Evolutionary conservation across 805 yeast genomes (phyloP).

Genomic region (Ogataea chonburiensis): DNA sequence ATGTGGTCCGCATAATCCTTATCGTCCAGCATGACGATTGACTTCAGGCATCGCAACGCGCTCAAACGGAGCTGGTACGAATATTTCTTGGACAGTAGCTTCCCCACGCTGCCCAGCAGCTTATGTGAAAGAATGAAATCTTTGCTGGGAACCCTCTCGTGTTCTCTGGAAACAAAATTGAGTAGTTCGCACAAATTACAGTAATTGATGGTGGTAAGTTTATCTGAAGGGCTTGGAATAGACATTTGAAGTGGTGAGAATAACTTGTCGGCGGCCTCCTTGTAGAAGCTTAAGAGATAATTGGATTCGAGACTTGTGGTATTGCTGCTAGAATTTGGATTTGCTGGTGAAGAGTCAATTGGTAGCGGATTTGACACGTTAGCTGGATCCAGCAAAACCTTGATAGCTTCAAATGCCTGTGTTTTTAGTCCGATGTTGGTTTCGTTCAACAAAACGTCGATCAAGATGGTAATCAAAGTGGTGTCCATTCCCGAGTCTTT

Average conservation of each 20-base stretch:
- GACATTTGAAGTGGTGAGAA: constrained; percentile 27
- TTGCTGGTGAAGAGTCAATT: constrained; percentile 17
- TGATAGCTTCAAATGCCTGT: constrained; percentile 82
- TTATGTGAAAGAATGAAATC: constrained; percentile 62
- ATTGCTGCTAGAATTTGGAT: constrained; percentile 14
- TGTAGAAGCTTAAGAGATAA: constrained; percentile 62
- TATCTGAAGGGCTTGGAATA: constrained; percentile 2
- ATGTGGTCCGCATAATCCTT: constrained; percentile 56
- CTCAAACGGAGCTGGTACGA: constrained; percentile 59
- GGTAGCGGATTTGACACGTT: constrained; percentile 16
- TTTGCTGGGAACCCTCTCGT: constrained; percentile 55
- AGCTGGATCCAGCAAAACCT: constrained; percentile 64
- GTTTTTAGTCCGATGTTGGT: constrained; percentile 69
- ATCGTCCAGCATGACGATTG: constrained; percentile 61
- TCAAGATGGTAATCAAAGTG: constrained; percentile 47
- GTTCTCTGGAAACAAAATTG: constrained; percentile 64
- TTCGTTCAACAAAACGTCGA: constrained; percentile 61
- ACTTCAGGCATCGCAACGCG: constrained; percentile 66
- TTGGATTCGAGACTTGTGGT: constrained; percentile 8
- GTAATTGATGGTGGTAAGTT: constrained; percentile 19
- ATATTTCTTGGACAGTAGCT: constrained; percentile 43
- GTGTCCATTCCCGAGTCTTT: constrained; percentile 38
- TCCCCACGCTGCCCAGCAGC: constrained; percentile 54
- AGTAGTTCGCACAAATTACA: constrained; percentile 63
- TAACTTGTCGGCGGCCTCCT: constrained; percentile 36